Percentiles rank a stretch among this genome's conserved stretches.
These are phyloP conservation scores for Cudoniella acicularis DNA, from an alignment of 495 filamentous ascomycete species.

Conservation along the genomic window DNA sequence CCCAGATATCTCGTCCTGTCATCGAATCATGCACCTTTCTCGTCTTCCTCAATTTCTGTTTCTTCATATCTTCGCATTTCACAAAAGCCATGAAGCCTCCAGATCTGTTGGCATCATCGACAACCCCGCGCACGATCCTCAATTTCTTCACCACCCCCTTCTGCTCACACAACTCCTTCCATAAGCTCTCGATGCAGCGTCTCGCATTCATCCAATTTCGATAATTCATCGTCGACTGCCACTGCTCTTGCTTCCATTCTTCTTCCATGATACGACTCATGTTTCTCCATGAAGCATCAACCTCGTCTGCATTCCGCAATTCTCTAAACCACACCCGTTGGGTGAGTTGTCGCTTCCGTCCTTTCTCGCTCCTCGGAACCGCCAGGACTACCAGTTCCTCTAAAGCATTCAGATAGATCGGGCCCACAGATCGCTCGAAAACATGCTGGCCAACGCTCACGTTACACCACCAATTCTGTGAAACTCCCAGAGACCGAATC, in stretches of 20 bases:
- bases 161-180: not conserved
- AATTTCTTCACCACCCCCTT: not conserved
- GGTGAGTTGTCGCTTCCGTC: not conserved
- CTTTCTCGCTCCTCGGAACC: not conserved
- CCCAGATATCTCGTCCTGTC: not conserved
- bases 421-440: not conserved
- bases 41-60: not conserved
- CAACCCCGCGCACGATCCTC: not conserved
- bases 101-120: not conserved
- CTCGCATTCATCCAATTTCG: not conserved
- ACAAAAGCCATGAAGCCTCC: not conserved
- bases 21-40: not conserved
- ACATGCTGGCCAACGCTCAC: not conserved
- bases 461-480: not conserved
- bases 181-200: not conserved
- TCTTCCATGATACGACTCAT: not conserved
- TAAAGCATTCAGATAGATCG: not conserved
- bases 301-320: not conserved
- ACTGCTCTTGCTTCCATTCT: not conserved
- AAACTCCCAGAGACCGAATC: not conserved
- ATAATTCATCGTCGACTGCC: not conserved
- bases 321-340: not conserved
- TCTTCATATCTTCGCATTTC: not conserved
- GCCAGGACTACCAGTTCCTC: not conserved
- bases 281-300: not conserved